A percentile compares a stretch with the other conserved stretches of the same genome.
Evolutionary conservation across 805 yeast genomes (phyloP).

Genomic region (Wickerhamiella domercqiae): DNA sequence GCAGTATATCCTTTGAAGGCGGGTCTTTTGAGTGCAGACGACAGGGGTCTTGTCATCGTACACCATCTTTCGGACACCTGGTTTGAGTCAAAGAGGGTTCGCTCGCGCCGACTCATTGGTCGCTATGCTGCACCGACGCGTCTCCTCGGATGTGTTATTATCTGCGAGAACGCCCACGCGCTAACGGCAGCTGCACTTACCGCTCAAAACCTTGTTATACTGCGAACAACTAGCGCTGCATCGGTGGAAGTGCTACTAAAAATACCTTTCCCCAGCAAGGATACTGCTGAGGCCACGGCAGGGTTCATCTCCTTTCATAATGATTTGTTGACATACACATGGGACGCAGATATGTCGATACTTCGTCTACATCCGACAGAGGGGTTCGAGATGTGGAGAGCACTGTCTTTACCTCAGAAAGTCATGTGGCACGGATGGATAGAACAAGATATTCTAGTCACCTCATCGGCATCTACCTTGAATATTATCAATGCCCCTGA

Average conservation of each 20-base stretch:
- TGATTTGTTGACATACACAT: not conserved
- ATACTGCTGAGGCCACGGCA: not conserved
- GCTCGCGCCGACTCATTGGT: conserved; percentile 35
- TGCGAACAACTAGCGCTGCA: not conserved
- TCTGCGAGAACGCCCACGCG: conserved; percentile 1
- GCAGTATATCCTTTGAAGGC: conserved; percentile 32
- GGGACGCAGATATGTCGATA: not conserved
- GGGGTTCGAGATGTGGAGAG: not conserved
- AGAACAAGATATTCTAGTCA: conserved; percentile 9
- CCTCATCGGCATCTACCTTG: conserved; percentile 22
- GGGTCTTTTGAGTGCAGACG: conserved; percentile 44
- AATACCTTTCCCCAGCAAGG: not conserved
- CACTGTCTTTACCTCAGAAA: not conserved
- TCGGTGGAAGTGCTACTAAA: not conserved
- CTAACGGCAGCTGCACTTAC: conserved; percentile 1
- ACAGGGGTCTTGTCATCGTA: conserved; percentile 39
- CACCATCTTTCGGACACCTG: too few species aligned
- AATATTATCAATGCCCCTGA: too few species aligned
- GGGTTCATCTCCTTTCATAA: too few species aligned
- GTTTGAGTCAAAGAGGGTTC: too few species aligned
- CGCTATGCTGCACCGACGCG: conserved; percentile 1
- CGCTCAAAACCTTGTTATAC: not conserved
- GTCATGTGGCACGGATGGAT: not conserved
- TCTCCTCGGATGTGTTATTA: conserved; percentile 4
- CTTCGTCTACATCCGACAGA: not conserved